A percentile compares a stretch with the other conserved stretches of the same genome.
Evolutionary conservation across 2,329 filamentous ascomycete species (phyloP).

Genomic region (Trichoderma harzianum): DNA sequence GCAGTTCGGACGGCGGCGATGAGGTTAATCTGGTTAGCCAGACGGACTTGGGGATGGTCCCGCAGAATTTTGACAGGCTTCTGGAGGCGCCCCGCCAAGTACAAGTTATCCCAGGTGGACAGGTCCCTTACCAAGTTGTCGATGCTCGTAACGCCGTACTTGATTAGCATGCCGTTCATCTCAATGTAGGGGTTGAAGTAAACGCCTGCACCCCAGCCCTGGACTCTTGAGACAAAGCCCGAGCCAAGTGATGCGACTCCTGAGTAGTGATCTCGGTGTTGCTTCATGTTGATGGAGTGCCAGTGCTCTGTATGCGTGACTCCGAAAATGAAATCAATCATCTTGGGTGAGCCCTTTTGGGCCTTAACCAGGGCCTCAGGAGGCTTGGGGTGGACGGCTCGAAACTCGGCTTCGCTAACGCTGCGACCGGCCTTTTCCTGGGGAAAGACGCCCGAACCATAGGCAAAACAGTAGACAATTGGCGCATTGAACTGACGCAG

Average conservation of each 20-base stretch:
- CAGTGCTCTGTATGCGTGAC: constrained; percentile 94
- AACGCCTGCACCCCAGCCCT: constrained; percentile 91
- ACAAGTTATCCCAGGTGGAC: constrained; percentile 87
- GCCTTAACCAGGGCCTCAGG: constrained; percentile 77
- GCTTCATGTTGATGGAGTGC: constrained; percentile 86
- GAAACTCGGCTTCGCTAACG: constrained; percentile 55
- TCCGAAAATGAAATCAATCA: constrained; percentile 98
- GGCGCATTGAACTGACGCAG: constrained; percentile 89
- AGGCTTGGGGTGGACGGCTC: constrained; percentile 74
- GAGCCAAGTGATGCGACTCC: constrained; percentile 79
- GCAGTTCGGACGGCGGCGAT: constrained; percentile 88
- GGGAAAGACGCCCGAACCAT: constrained; percentile 93
- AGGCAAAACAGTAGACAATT: constrained; percentile 94
- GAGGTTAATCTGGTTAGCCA: constrained; percentile 94
- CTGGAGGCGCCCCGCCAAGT: constrained; percentile 92
- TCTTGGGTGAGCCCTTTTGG: constrained; percentile 85
- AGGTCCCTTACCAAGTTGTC: constrained; percentile 85
- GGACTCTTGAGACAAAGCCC: constrained; percentile 76
- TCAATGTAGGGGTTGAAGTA: constrained; percentile 98
- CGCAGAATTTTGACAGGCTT: constrained; percentile 97
- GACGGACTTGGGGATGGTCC: constrained; percentile 85
- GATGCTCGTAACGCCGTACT: constrained; percentile 95
- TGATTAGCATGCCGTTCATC: constrained; percentile 92
- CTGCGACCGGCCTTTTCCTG: constrained; percentile 57
- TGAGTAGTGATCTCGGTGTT: constrained; percentile 92